Base-by-base conservation (phyloP, 139 green algal genomes). In the Parachlorella kessleri region DNA sequence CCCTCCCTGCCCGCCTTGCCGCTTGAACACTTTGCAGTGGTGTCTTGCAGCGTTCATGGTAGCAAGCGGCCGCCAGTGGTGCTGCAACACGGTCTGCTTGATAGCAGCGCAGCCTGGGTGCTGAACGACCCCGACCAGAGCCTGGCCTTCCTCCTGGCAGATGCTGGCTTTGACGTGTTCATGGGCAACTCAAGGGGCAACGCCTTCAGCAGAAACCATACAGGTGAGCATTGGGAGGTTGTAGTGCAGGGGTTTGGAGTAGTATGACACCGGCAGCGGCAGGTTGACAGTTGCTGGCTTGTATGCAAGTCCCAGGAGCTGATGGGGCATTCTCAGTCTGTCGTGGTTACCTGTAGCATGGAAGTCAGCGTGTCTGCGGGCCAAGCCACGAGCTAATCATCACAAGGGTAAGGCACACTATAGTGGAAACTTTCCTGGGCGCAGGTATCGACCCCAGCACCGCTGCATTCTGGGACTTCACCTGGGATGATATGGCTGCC, bases 81-180 rank as follows among this genome's bases (percentile, higher is more conserved):
- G 71, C 85, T 97, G 39, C 84, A 94, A 64, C 93, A 97, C 41
- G 93, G 91, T 10, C 85, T 97, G 64, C 88, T 92, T n/a, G 89
- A 96, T 14, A 84, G 75, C 38, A 88, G 73, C 75, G 92, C 87
- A 5, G 90, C 83, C 64, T 97, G 89, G 81, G 89, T 93, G 35
- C 65, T 94, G 55, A 95, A 96, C 64, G 67, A 82, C 21, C 76
- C 85, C 1, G n/a, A 81, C 0, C 70, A 91, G 53, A 92, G 82
- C 76, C 82, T 97, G n/a, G 93, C 77, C 0, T 97, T 95, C 79
- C 87, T 95, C 14, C 82, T 97, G 6, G 91, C 93, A 21, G 93
- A 97, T 66, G 68, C 81, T 54, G 89, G 86, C 55, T 84, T 55
- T 10, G 77, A 90, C 38, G 73, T 89, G 4, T 88, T 81, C 78